Evolutionary conservation across 108 stramenopile genomes (phyloP), one percentile per base, ranked within the genome.

Genomic region (Stephanodiscus minutulus): DNA sequence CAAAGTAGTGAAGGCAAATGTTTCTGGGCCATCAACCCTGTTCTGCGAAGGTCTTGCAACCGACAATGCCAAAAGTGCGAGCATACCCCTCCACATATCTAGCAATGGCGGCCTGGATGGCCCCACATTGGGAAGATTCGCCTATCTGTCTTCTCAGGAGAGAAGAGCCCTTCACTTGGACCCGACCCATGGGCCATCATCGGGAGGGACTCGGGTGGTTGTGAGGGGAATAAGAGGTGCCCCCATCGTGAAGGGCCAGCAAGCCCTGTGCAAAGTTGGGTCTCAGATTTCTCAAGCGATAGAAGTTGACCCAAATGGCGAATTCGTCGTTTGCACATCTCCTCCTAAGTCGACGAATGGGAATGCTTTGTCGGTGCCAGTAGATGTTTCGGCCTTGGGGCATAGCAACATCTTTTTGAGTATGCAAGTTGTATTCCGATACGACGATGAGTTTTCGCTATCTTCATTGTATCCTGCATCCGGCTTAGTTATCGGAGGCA

Each of bases 181-280:
- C 21, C 82, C 82, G 36, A 72, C 59, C 29, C 82, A 82, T 43
- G 82, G 82, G 13, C 72, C 72, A 28, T 61, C 20, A 41, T 54
- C 27, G 41, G 82, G 82, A 11, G 82, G 82, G 1, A 82, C 74
- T 0, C 36, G 60, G 47, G 82, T 82, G 7, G 13, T 53, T 53
- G 82, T 82, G 12, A 73, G 35, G 7, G 76, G 72, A 12, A 50
- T 77, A 0, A 31, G 24, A 12, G 39, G 66, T 33, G 58, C 22
- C 5, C 1, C 31, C 29, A 46, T 53, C 53, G 17, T 67, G 37
- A 31, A 31, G 43, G 22, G 43, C 5, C n/a, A 31, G 29, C 29
- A n/a, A 49, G 39, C 61, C 39, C 66, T 70, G 13, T 82, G 82
- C 43, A 70, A 62, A 54, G 77, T 82, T 60, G 82, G 82, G 22